A percentile compares a stretch with the other conserved stretches of the same genome.
Evolutionary conservation across 139 green algal genomes (phyloP).

Genomic region (Ulvella scutata): DNA sequence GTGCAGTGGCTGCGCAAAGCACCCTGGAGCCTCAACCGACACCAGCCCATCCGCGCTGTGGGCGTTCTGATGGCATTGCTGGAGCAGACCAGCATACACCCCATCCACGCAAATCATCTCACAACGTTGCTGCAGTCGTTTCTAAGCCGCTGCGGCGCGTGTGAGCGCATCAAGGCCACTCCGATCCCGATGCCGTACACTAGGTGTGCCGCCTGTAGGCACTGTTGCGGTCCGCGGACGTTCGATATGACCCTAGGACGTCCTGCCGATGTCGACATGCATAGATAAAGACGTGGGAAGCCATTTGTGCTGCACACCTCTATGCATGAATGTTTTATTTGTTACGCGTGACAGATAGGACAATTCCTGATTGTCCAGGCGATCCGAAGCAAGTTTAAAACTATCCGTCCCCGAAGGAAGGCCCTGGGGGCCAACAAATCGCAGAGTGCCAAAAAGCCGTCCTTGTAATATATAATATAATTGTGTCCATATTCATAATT

Average conservation of each 20-base stretch:
- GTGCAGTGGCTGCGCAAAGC: not conserved
- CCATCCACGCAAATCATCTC: conserved; percentile 17
- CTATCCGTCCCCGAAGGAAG: too few species aligned
- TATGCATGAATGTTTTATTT: not conserved
- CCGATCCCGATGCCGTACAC: conserved; percentile 65
- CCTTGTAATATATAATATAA: not conserved
- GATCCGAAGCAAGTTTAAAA: not conserved
- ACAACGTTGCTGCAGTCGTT: conserved; percentile 42
- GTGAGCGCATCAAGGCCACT: conserved; percentile 58
- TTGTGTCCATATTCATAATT: too few species aligned
- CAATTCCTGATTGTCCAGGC: not conserved
- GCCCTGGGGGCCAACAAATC: too few species aligned
- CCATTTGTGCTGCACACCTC: not conserved
- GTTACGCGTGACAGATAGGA: not conserved
- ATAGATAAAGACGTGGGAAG: too few species aligned
- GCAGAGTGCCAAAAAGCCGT: not conserved
- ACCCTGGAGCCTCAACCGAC: not conserved
- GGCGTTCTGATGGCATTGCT: not conserved
- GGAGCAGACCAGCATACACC: not conserved
- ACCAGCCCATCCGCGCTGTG: conserved; percentile 5
- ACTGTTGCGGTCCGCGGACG: too few species aligned
- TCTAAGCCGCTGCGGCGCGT: conserved; percentile 39
- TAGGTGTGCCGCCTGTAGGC: conserved; percentile 3
- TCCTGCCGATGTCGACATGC: too few species aligned
- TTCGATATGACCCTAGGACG: too few species aligned